These are phyloP conservation scores for Candida mesenterica DNA, from an alignment of 1,139 yeast species.

Conservation along the genomic window DNA sequence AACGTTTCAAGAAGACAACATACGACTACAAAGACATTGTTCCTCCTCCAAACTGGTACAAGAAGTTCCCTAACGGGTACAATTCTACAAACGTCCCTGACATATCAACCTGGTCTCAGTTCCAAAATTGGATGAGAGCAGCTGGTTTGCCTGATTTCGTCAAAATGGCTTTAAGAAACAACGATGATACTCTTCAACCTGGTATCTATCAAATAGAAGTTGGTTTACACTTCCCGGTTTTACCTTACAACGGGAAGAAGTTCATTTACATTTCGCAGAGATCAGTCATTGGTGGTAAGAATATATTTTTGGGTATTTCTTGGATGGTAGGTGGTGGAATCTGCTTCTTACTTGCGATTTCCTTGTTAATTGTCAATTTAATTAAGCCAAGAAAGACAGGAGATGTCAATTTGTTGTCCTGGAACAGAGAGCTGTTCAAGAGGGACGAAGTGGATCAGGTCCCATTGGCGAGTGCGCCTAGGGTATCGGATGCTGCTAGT, in stretches of 20 bases:
- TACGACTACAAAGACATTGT: constrained; percentile 72
- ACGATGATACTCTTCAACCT: constrained; percentile 51
- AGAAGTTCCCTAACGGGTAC: constrained; percentile 85
- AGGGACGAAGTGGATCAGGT: too few relatives aligned
- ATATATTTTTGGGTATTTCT: constrained; percentile 79
- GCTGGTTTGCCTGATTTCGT: constrained; percentile 86
- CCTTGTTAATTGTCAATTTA: constrained; percentile 59
- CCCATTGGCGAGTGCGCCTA: too few relatives aligned
- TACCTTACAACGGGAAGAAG: constrained; percentile 79
- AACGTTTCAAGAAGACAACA: constrained; percentile 75
- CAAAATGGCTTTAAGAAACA: constrained; percentile 80
- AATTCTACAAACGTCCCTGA: constrained; percentile 83
- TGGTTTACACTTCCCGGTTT: constrained; percentile 88
- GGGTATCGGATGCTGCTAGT: background rate
- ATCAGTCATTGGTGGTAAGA: constrained; percentile 88
- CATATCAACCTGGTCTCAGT: constrained; percentile 69
- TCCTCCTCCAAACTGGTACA: constrained; percentile 96
- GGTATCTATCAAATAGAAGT: constrained; percentile 75
- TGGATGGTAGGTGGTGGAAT: constrained; percentile 94
- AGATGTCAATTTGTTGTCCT: constrained; percentile 66
- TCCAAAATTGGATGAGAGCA: constrained; percentile 98
- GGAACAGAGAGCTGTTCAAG: constrained; percentile 52
- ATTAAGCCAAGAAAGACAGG: constrained; percentile 74
- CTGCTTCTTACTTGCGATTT: constrained; percentile 61
- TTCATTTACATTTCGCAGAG: constrained; percentile 77